A percentile compares a stretch with the other conserved stretches of the same genome.
Evolutionary conservation across 805 yeast genomes (phyloP).

Genomic region (Kazachstania psychrophila): DNA sequence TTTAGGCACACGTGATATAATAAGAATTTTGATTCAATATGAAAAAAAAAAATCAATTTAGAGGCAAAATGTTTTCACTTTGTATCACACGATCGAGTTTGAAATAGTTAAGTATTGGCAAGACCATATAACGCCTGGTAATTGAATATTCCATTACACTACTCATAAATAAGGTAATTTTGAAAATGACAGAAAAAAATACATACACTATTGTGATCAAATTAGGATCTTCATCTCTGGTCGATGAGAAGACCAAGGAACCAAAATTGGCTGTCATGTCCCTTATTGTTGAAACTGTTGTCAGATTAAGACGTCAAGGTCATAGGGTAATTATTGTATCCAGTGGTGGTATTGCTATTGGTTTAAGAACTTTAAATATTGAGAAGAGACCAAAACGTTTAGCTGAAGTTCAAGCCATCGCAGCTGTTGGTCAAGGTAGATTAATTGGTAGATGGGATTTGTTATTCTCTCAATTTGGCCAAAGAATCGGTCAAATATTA

Average conservation of each 20-base stretch:
- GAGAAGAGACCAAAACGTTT: conserved; percentile 63
- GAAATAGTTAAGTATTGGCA: no score
- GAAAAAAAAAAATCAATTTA: no score
- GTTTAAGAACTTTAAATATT: conserved; percentile 66
- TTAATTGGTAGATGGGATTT: conserved; percentile 88
- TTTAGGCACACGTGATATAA: no score
- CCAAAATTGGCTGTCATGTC: conserved; percentile 90
- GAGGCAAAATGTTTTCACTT: no score
- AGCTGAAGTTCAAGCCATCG: conserved; percentile 82
- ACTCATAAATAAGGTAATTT: no score
- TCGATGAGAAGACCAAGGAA: conserved; percentile 82
- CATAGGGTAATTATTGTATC: conserved; percentile 84
- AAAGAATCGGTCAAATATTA: conserved; percentile 84
- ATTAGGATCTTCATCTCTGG: conserved; percentile 82
- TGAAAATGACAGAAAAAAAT: conserved; percentile 7
- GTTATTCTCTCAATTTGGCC: conserved; percentile 73
- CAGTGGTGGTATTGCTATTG: conserved; percentile 95
- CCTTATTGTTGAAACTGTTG: conserved; percentile 80
- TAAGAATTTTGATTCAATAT: no score
- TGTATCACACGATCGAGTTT: no score
- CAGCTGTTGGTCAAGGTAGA: conserved; percentile 93
- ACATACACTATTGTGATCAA: conserved; percentile 46
- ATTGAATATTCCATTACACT: no score
- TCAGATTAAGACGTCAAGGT: conserved; percentile 72
- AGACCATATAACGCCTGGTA: no score